Evolutionary conservation across 2,329 filamentous ascomycete genomes (phyloP).

Genomic region (Sclerotinia sclerotiorum): DNA sequence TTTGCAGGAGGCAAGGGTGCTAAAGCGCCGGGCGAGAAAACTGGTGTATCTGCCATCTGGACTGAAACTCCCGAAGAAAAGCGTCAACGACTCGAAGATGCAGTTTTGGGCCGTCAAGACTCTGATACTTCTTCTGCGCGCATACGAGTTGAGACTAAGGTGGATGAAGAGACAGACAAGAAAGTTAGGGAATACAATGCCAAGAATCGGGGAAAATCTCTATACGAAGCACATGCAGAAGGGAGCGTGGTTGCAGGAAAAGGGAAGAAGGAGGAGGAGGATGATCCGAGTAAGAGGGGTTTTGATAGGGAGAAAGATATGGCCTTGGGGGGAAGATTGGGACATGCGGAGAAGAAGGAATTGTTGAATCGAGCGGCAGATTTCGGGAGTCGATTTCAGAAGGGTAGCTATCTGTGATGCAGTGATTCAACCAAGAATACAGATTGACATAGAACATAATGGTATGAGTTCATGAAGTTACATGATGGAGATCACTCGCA

Average conservation of each 20-base stretch:
- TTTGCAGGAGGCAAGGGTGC: constrained; percentile 71
- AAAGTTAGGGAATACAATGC: constrained; percentile 60
- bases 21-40: constrained; percentile 43
- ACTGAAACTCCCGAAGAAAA: constrained; percentile 91
- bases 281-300: constrained; percentile 84
- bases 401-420: constrained; percentile 52
- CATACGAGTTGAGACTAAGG: constrained; percentile 36
- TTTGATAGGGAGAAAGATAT: constrained; percentile 97
- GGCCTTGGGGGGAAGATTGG: constrained; percentile 70
- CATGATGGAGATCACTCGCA: not conserved
- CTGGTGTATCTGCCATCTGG: constrained; percentile 59
- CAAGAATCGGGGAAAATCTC: constrained; percentile 53
- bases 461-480: not conserved
- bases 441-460: not conserved
- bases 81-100: constrained; percentile 73
- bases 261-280: constrained; percentile 56
- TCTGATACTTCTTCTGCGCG: constrained; percentile 23
- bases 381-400: constrained; percentile 57
- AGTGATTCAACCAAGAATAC: not conserved
- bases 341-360: constrained; percentile 71
- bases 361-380: constrained; percentile 76
- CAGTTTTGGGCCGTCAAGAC: constrained; percentile 69
- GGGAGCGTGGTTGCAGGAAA: constrained; percentile 37
- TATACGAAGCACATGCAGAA: constrained; percentile 55
- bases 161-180: constrained; percentile 47